Conservation (phyloP, 768 basidiomycete species). For the Panellus pusillus region DNA sequence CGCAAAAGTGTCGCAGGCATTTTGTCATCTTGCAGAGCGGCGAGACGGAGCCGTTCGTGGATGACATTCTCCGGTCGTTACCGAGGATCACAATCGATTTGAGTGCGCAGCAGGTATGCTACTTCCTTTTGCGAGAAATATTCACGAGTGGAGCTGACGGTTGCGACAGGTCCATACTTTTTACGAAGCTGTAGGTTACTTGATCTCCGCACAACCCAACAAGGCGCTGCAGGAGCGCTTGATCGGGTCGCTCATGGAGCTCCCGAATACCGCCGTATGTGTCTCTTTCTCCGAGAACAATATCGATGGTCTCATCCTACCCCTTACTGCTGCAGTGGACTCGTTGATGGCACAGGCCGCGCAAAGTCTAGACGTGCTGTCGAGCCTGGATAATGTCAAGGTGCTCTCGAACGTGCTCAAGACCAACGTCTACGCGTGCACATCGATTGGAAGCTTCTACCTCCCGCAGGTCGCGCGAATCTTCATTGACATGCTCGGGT, state of each 20-base stretch:
- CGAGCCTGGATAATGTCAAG: constrained; percentile 91
- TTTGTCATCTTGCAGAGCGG: constrained; percentile 99
- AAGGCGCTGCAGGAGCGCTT: constrained; percentile 94
- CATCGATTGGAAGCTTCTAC: constrained; percentile 95
- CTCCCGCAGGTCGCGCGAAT: constrained; percentile 92
- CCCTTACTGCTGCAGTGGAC: constrained; percentile 66
- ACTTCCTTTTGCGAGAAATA: constrained; percentile 19
- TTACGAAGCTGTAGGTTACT: constrained; percentile 98
- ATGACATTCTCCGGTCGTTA: constrained; percentile 89
- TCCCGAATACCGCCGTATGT: constrained; percentile 92
- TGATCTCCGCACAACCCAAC: constrained; percentile 98
- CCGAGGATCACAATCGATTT: constrained; percentile 95
- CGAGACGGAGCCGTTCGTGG: constrained; percentile 96
- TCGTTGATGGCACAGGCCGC: constrained; percentile 96
- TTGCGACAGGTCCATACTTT: constrained; percentile 81
- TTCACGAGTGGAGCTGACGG: neutral
- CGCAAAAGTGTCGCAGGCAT: constrained; percentile 96
- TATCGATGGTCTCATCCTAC: neutral
- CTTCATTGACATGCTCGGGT: constrained; percentile 96
- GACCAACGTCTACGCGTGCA: constrained; percentile 97
- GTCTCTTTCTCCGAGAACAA: neutral
- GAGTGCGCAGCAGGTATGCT: constrained; percentile 75
- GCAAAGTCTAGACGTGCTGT: constrained; percentile 87
- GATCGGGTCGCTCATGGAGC: constrained; percentile 92
- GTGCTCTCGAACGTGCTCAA: constrained; percentile 96